Conservation (phyloP, 352 stramenopile species). For the Phytophthora syringae region DNA sequence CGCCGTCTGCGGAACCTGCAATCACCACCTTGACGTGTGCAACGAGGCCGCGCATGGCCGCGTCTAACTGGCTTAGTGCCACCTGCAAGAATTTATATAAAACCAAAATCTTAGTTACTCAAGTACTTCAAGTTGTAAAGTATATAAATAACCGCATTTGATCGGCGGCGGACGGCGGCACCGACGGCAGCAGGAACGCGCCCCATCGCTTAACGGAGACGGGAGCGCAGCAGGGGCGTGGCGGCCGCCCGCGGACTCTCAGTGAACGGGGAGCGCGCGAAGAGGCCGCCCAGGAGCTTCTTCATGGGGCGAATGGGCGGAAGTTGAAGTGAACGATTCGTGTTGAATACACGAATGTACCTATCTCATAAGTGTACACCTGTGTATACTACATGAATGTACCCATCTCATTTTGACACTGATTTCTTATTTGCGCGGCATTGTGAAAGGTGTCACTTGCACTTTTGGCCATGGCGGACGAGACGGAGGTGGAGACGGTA, state of each 20-base stretch:
- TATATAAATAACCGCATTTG: slow-evolving; percentile 20
- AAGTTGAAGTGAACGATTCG: slow-evolving; percentile 16
- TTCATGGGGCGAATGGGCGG: slow-evolving; percentile 52
- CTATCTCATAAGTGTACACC: too few species aligned
- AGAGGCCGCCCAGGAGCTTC: slow-evolving; percentile 71
- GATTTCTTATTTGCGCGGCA: slow-evolving; percentile 23
- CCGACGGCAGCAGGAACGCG: slow-evolving; percentile 22
- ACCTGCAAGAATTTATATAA: slow-evolving; percentile 32
- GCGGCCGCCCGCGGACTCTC: slow-evolving; percentile 9
- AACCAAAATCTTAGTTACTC: background rate
- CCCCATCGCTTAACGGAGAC: slow-evolving; percentile 17
- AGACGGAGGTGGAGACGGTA: slow-evolving; percentile 67
- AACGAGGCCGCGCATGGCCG: slow-evolving; percentile 56
- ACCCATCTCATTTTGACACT: slow-evolving; percentile 31
- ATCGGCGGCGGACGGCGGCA: slow-evolving; percentile 3
- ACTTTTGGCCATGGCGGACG: slow-evolving; percentile 38
- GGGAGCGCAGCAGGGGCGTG: background rate
- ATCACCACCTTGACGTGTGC: slow-evolving; percentile 60
- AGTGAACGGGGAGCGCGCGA: slow-evolving; percentile 43
- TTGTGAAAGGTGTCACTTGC: background rate
- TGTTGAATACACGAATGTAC: background rate
- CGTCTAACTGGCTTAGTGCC: slow-evolving; percentile 61
- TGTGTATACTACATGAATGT: slow-evolving; percentile 5
- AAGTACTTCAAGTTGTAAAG: background rate
- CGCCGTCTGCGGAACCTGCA: slow-evolving; percentile 47